phyloP scores from a whole-genome alignment of 2,329 filamentous ascomycete species.

The Trichoderma breve region DNA sequence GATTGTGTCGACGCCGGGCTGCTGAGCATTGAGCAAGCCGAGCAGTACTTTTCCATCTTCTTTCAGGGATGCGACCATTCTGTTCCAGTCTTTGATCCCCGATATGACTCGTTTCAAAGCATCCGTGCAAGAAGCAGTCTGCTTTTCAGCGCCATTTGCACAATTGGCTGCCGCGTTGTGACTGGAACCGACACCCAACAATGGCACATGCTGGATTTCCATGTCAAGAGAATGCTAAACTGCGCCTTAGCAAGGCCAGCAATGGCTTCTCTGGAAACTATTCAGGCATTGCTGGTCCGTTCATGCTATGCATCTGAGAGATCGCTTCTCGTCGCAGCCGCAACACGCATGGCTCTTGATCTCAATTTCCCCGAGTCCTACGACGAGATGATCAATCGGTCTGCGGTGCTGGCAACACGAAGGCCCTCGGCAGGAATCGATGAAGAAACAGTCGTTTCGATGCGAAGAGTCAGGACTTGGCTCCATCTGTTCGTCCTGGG shows the following conservation, averaged over 20 bases:
- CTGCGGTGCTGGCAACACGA: background rate
- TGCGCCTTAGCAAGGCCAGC: slow-evolving; percentile 30
- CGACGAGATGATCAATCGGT: slow-evolving; percentile 35
- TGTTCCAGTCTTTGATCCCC: slow-evolving; percentile 29
- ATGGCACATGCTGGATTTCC: slow-evolving; percentile 44
- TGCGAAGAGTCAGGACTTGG: slow-evolving; percentile 48
- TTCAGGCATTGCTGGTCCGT: slow-evolving; percentile 51
- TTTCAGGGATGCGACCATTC: slow-evolving; percentile 31
- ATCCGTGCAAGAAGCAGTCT: slow-evolving; percentile 47
- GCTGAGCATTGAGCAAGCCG: slow-evolving; percentile 26
- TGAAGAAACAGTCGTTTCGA: slow-evolving; percentile 30
- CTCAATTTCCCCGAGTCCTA: slow-evolving; percentile 45
- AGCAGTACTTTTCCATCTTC: slow-evolving; percentile 27
- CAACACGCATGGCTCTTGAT: slow-evolving; percentile 50
- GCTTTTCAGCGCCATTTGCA: slow-evolving; percentile 51
- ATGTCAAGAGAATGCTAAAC: slow-evolving; percentile 45
- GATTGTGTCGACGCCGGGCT: slow-evolving; percentile 28
- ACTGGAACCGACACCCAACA: slow-evolving; percentile 38
- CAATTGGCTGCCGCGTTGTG: slow-evolving; percentile 48
- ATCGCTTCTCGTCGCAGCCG: slow-evolving; percentile 49
- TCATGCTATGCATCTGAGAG: slow-evolving; percentile 54
- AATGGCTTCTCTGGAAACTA: slow-evolving; percentile 43
- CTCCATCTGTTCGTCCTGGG: slow-evolving; percentile 52
- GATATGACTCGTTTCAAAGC: slow-evolving; percentile 44
- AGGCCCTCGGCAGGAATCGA: slow-evolving; percentile 21